Evolutionary conservation across 2,329 filamentous ascomycete genomes (phyloP).

Genomic region (Fonsecaea erecta): DNA sequence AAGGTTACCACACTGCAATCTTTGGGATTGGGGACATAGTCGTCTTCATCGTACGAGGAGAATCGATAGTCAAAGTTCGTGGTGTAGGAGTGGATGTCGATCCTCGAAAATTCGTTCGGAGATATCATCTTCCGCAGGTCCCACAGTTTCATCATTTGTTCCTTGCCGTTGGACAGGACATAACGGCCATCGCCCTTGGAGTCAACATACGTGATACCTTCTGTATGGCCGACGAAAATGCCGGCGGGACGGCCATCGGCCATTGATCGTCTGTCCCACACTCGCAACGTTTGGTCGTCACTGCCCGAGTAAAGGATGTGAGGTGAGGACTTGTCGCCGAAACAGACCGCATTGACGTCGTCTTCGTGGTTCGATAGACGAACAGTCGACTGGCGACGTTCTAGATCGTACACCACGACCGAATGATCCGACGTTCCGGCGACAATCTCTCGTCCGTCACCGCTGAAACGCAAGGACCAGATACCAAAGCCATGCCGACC

Average conservation of each 20-base stretch:
- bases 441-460: slow-evolving; percentile 86
- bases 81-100: slow-evolving; percentile 59
- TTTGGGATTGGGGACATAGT: slow-evolving; percentile 70
- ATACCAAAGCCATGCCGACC: slow-evolving; percentile 58
- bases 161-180: slow-evolving; percentile 90
- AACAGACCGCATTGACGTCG: slow-evolving; percentile 96
- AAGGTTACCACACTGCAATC: slow-evolving; percentile 95
- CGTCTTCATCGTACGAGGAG: slow-evolving; percentile 54
- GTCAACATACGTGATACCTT: slow-evolving; percentile 69
- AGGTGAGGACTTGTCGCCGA: slow-evolving; percentile 83
- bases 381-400: slow-evolving; percentile 74
- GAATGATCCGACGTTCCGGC: slow-evolving; percentile 80
- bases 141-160: slow-evolving; percentile 98
- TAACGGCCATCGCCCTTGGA: slow-evolving; percentile 90
- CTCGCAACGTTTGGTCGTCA: slow-evolving; percentile 90
- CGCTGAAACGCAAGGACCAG: slow-evolving; percentile 90
- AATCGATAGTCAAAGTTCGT: slow-evolving; percentile 69
- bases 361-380: slow-evolving; percentile 77
- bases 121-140: slow-evolving; percentile 88
- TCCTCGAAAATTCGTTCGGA: slow-evolving; percentile 58
- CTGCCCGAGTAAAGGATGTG: slow-evolving; percentile 96
- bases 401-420: slow-evolving; percentile 91
- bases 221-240: slow-evolving; percentile 68
- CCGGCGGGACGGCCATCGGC: slow-evolving; percentile 66
- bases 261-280: slow-evolving; percentile 86